Evolutionary conservation across 2,329 filamentous ascomycete species (phyloP).

Genomic region (Fusarium nematophilum): DNA sequence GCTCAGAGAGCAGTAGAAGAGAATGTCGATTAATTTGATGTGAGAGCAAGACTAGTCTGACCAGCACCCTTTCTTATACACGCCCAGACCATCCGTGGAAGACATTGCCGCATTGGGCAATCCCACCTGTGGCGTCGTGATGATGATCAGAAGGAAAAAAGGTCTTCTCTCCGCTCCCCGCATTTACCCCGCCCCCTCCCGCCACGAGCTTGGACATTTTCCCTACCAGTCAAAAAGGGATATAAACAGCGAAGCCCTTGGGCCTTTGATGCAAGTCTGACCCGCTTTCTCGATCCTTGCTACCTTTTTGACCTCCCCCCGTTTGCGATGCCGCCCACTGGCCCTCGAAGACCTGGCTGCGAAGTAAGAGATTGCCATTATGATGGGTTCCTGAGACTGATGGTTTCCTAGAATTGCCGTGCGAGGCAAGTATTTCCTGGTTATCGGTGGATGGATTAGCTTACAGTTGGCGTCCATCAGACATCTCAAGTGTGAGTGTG

Average conservation of each 20-base stretch:
- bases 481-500: conserved; percentile 32
- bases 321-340: conserved; percentile 25
- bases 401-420: conserved; percentile 29
- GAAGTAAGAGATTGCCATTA: conserved; percentile 18
- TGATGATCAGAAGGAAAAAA: neutral
- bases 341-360: conserved; percentile 29
- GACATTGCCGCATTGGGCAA: conserved; percentile 1
- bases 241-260: conserved; percentile 32
- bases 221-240: conserved; percentile 31
- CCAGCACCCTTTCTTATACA: conserved; percentile 10
- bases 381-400: conserved; percentile 5
- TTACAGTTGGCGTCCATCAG: conserved; percentile 7
- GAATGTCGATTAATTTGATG: neutral
- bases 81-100: neutral
- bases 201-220: conserved; percentile 21
- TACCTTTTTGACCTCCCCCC: neutral
- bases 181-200: conserved; percentile 6
- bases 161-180: conserved; percentile 12
- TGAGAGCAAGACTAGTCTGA: no score
- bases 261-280: neutral
- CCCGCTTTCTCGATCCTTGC: conserved; percentile 8
- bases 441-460: neutral
- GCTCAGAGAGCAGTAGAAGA: conserved; percentile 1
- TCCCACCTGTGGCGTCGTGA: neutral
- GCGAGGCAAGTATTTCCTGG: conserved; percentile 25